Evolutionary conservation across 2,329 filamentous ascomycete species (phyloP).

Genomic region (Fusarium bactridioides): DNA sequence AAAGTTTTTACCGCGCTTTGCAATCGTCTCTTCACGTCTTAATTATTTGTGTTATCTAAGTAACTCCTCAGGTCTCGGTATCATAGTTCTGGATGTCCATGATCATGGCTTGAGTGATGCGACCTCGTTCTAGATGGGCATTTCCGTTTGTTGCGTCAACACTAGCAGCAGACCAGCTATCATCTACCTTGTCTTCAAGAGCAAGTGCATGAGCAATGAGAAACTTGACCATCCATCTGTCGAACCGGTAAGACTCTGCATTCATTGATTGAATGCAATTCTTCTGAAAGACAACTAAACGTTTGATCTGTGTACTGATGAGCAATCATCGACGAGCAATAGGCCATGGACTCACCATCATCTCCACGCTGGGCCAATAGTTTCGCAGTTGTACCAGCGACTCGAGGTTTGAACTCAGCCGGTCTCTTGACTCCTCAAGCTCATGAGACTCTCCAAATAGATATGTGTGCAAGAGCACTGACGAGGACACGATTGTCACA

Average conservation of each 20-base stretch:
- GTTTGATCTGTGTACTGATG: conserved; percentile 39
- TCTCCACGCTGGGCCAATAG: conserved; percentile 47
- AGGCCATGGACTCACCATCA: conserved; percentile 36
- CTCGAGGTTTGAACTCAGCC: conserved; percentile 45
- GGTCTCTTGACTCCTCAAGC: conserved; percentile 33
- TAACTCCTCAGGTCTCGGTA: background rate
- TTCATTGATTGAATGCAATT: conserved; percentile 41
- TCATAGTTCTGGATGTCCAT: conserved; percentile 29
- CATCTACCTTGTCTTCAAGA: conserved; percentile 46
- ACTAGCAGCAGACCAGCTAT: conserved; percentile 6
- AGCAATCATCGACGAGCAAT: fast-evolving
- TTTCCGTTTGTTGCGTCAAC: background rate
- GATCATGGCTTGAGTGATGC: conserved; percentile 34
- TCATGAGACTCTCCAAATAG: conserved; percentile 45
- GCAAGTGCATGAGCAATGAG: conserved; percentile 45
- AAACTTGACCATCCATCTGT: conserved; percentile 59
- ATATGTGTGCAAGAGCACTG: conserved; percentile 46
- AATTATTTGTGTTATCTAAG: background rate
- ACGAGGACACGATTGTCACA: conserved; percentile 47
- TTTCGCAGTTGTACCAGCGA: conserved; percentile 43
- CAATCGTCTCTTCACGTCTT: background rate
- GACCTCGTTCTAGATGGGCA: conserved; percentile 27
- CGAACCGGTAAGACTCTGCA: conserved; percentile 49
- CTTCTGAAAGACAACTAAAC: conserved; percentile 46
- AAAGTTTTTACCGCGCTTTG: background rate